These are phyloP conservation scores for Eimeria sp. DNA, from an alignment of 169 alveolate genomes.

Conservation along the genomic window DNA sequence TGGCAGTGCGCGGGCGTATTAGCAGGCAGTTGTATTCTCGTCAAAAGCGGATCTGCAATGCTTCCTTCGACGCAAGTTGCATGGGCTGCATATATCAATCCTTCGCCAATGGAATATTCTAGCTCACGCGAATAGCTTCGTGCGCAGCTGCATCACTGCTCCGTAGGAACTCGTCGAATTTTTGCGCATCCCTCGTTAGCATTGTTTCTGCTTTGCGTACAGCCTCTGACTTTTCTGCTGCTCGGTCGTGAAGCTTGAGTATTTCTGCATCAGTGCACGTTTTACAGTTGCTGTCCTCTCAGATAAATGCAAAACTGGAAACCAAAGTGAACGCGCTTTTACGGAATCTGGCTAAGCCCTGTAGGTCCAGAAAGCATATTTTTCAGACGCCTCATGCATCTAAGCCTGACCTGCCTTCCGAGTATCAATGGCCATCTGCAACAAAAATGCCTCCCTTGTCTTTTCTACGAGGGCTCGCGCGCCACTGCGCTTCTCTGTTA, in stretches of 20 bases:
- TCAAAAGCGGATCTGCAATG: too few species aligned
- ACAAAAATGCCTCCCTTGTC: conserved; percentile 86
- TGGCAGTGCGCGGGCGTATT: not conserved
- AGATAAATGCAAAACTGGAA: not conserved
- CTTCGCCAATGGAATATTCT: not conserved
- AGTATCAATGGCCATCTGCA: conserved; percentile 84
- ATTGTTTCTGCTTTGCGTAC: conserved; percentile 84
- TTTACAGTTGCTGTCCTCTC: not conserved
- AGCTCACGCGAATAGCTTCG: conserved; percentile 83
- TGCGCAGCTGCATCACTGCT: conserved; percentile 87
- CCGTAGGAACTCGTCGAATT: conserved; percentile 72
- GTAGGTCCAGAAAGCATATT: not conserved
- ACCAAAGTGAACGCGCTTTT: not conserved
- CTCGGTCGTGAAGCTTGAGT: conserved; percentile 86
- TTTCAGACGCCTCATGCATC: not conserved
- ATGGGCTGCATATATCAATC: not conserved
- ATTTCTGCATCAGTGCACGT: conserved; percentile 75
- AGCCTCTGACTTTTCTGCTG: conserved; percentile 84
- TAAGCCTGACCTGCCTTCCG: conserved; percentile 82
- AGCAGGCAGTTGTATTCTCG: not conserved
- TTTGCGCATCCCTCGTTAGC: conserved; percentile 79
- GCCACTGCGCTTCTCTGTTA: conserved; percentile 56
- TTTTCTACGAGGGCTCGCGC: conserved; percentile 83
- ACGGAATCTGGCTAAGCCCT: not conserved
- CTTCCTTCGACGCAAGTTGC: too few species aligned